Percentiles rank a stretch among this genome's conserved stretches.
phyloP scores from a whole-genome alignment of 768 basidiomycete genomes.

The Mycena capillaripes region DNA sequence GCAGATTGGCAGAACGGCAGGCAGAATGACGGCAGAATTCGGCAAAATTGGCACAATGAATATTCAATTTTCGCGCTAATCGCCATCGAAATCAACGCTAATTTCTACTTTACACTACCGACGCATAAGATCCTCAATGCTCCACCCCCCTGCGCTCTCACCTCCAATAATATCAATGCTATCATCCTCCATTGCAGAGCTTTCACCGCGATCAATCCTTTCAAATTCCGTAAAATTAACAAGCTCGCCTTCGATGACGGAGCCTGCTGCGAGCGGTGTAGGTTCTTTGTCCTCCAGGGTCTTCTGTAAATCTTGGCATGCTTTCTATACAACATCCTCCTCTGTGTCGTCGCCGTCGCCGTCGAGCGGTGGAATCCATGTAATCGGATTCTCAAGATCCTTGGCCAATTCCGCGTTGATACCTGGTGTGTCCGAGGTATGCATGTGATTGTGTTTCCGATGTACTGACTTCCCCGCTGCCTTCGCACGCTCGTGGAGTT shows the following conservation, averaged over 20 bases:
- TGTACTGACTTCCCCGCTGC: neutral
- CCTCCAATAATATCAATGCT: neutral
- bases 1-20: constrained; percentile 21
- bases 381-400: constrained; percentile 11
- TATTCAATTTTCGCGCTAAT: neutral
- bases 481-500: neutral
- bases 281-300: neutral
- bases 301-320: neutral
- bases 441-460: constrained; percentile 4
- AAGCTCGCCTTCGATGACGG: neutral
- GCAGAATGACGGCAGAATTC: constrained; percentile 15
- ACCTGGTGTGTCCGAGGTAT: neutral
- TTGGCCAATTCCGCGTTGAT: neutral
- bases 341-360: neutral
- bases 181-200: neutral
- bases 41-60: constrained; percentile 10
- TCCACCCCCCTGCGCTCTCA: neutral
- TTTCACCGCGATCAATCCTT: neutral
- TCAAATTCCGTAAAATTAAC: constrained; percentile 2
- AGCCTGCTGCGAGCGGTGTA: neutral
- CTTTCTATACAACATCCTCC: neutral
- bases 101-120: too few relatives aligned
- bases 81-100: neutral
- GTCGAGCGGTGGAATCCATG: constrained; percentile 4
- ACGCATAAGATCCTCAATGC: neutral